A percentile compares a stretch with the other conserved stretches of the same genome.
These are phyloP conservation scores for Leishmania turanica DNA, from an alignment of 208 protist genomes.

Conservation along the genomic window DNA sequence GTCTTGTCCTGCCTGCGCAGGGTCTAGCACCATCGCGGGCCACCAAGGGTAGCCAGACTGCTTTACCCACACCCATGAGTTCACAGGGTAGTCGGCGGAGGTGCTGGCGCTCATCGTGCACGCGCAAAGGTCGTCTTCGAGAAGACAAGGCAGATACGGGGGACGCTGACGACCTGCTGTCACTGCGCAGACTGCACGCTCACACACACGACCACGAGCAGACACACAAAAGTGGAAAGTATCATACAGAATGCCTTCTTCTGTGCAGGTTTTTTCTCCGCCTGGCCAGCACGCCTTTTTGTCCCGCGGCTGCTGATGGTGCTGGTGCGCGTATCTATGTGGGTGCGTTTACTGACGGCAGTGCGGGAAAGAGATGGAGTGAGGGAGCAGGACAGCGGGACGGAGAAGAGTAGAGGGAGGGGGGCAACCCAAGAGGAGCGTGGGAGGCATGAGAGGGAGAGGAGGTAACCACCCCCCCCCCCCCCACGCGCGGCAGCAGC, in stretches of 20 bases:
- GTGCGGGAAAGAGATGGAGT: neutral
- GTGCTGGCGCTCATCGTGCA: conserved; percentile 14
- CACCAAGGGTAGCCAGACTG: conserved; percentile 85
- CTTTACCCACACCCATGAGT: conserved; percentile 83
- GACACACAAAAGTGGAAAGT: neutral
- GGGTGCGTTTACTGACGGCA: neutral
- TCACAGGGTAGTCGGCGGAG: conserved; percentile 30
- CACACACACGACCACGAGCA: neutral
- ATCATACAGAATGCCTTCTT: neutral
- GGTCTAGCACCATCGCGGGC: conserved; percentile 72
- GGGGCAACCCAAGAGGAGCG: neutral
- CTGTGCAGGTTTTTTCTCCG: neutral
- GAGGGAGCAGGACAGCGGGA: neutral
- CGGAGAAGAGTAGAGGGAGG: neutral
- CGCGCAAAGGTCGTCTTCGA: conserved; percentile 11
- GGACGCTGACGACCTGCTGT: neutral
- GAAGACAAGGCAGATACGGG: neutral
- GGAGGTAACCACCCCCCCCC: neutral
- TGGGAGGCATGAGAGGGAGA: neutral
- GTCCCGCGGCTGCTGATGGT: neutral
- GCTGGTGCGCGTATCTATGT: neutral
- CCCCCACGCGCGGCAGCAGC: neutral
- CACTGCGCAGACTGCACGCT: neutral
- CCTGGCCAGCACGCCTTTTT: neutral
- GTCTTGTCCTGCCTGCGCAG: conserved; percentile 24